A percentile compares a stretch with the other conserved stretches of the same genome.
These are phyloP conservation scores for Linanthus parryae DNA, from an alignment of 148 eudicot species.

Conservation along the genomic window DNA sequence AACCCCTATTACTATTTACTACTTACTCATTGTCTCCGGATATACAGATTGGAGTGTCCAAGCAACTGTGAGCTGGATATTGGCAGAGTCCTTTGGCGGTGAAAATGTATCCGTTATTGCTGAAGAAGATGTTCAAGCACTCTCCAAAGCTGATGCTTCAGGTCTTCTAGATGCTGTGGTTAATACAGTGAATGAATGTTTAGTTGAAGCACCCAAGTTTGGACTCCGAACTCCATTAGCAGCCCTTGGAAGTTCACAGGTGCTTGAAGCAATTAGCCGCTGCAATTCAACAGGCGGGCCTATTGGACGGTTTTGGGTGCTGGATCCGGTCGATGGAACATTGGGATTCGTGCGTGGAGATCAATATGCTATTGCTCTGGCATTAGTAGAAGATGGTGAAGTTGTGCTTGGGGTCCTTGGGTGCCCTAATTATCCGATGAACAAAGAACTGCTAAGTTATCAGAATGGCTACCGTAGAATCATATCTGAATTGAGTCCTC, in stretches of 20 bases:
- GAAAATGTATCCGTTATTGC: slow-evolving; percentile 42
- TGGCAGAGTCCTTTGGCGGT: slow-evolving; percentile 34
- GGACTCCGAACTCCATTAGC: slow-evolving; percentile 23
- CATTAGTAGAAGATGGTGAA: slow-evolving; percentile 40
- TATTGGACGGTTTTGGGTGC: slow-evolving; percentile 36
- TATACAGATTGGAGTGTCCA: slow-evolving; percentile 60
- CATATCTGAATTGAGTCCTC: slow-evolving; percentile 19
- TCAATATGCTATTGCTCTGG: slow-evolving; percentile 42
- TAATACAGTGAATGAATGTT: slow-evolving; percentile 35
- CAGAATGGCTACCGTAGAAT: slow-evolving; percentile 27
- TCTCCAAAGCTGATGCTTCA: slow-evolving; percentile 28
- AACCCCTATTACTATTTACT: not conserved
- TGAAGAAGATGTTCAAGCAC: slow-evolving; percentile 43
- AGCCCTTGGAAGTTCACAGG: slow-evolving; percentile 22
- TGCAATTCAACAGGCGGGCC: slow-evolving; percentile 32
- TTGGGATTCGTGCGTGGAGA: slow-evolving; percentile 43
- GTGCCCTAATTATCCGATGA: slow-evolving; percentile 45
- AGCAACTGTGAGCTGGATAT: slow-evolving; percentile 43
- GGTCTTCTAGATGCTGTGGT: slow-evolving; percentile 27
- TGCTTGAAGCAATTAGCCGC: slow-evolving; percentile 32
- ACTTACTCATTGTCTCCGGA: not conserved
- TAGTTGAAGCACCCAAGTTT: slow-evolving; percentile 31
- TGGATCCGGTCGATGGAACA: slow-evolving; percentile 46
- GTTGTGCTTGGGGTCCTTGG: slow-evolving; percentile 47
- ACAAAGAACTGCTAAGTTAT: slow-evolving; percentile 33